These are phyloP conservation scores for Styphnolobium japonicum DNA, from an alignment of 306 rosid species.

Conservation along the genomic window DNA sequence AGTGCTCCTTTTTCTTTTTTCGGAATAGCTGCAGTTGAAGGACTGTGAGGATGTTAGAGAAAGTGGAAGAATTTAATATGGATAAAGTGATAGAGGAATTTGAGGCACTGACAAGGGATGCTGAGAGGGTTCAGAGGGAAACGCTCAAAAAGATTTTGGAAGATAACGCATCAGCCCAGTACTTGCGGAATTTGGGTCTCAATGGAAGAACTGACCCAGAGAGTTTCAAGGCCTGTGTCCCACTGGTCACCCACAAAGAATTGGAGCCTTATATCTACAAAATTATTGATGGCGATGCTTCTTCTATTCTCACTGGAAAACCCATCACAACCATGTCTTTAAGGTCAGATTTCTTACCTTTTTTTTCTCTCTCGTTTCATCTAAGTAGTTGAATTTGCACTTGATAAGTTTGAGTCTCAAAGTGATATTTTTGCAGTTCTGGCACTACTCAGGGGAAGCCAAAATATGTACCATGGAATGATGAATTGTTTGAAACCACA, in stretches of 20 bases:
- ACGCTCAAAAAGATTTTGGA: conserved; percentile 67
- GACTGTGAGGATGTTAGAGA: conserved; percentile 62
- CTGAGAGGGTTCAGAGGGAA: conserved; percentile 70
- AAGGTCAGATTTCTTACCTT: conserved; percentile 36
- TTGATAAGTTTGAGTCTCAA: conserved; percentile 7
- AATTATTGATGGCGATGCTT: conserved; percentile 64
- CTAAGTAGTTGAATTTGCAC: not conserved
- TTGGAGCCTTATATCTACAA: conserved; percentile 69
- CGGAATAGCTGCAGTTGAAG: conserved; percentile 20
- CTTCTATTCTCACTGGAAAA: conserved; percentile 76
- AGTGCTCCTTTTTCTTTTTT: not conserved
- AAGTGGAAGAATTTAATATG: conserved; percentile 55
- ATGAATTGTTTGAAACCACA: conserved; percentile 75
- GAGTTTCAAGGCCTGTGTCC: conserved; percentile 76
- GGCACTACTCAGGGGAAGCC: conserved; percentile 93
- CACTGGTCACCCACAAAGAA: conserved; percentile 67
- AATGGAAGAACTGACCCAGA: conserved; percentile 80
- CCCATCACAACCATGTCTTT: conserved; percentile 79
- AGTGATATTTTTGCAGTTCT: conserved; percentile 57
- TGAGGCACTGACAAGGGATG: conserved; percentile 71
- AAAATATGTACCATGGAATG: conserved; percentile 83
- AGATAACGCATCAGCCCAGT: conserved; percentile 74
- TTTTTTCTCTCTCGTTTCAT: not conserved
- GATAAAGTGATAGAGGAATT: conserved; percentile 71
- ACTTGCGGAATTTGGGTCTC: conserved; percentile 61